These are phyloP conservation scores for Fusarium sp. DNA, from an alignment of 2,329 filamentous ascomycete genomes.

Conservation along the genomic window DNA sequence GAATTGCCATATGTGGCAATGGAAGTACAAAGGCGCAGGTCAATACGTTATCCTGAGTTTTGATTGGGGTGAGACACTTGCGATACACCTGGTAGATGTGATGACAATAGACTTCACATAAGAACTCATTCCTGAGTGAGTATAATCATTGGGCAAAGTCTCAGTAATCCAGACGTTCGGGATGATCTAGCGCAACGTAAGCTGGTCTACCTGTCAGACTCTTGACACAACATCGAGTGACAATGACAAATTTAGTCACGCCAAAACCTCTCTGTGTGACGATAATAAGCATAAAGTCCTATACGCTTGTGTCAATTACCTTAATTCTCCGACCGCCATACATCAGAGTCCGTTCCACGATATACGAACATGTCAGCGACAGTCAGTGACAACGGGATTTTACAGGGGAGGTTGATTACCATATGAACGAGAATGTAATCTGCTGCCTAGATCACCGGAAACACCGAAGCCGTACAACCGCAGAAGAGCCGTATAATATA, in stretches of 20 bases:
- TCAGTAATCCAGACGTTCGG: not conserved
- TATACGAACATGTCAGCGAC: conserved; percentile 7
- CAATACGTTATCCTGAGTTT: not conserved
- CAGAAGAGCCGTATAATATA: not conserved
- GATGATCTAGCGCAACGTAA: not conserved
- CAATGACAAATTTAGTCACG: not conserved
- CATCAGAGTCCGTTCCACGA: not conserved
- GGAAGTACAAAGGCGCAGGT: too few species aligned
- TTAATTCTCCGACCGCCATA: not conserved
- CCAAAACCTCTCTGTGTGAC: not conserved
- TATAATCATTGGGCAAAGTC: too few species aligned
- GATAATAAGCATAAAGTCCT: not conserved
- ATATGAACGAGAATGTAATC: not conserved
- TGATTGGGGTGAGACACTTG: not conserved
- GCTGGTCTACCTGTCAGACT: not conserved
- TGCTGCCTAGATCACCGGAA: conserved; percentile 7
- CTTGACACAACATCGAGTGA: not conserved
- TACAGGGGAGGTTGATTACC: not conserved
- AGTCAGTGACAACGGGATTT: not conserved
- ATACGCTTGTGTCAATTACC: not conserved
- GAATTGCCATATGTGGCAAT: too few species aligned
- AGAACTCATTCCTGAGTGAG: too few species aligned
- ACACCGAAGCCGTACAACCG: conserved; percentile 3
- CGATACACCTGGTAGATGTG: too few species aligned
- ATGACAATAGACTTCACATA: too few species aligned